Base-by-base conservation (phyloP, 164 flowering plant species). In the Cinnamomum chago region DNA sequence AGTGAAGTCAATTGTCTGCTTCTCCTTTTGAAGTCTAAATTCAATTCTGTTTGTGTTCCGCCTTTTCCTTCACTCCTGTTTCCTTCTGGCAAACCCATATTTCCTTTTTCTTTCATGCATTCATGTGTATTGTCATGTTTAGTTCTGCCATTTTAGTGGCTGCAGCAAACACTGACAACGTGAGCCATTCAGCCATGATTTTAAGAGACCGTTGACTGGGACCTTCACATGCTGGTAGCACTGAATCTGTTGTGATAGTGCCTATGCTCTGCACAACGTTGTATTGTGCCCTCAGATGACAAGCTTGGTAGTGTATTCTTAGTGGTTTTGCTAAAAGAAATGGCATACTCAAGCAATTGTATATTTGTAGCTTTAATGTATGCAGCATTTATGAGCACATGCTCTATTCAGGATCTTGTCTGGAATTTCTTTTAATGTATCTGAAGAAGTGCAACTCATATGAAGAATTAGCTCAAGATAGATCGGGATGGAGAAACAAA, bases 21-120 rank as follows among this genome's bases (percentile, higher is more conserved):
- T 24, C 25, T 24, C 23, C 22, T 62, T 62, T 62, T 12, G 9
- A 62, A 12, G 3, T 24, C 25, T 62, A 9, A 11, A n/a, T 64
- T 64, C 11, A 64, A 3, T 64, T 64, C 27, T 11, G 14, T 64
- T 22, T n/a, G 24, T 64, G 24, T 22, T 2, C 14, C 14, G 35
- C 35, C 35, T 4, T 30, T 30, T 30, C 35, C 35, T 30, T 30
- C 35, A 30, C 0, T 30, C 35, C 35, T 0, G 35, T 30, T 30
- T 30, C 33, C 33, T 30, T 5, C 5, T 30, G 25, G 3, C 30
- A 3, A 12, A 12, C 24, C 65, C 65, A 62, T 6, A 13, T 24
- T 13, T 24, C 23, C 66, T 64, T 64, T 64, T 64, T 64, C 66
- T n/a, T 64, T n/a, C 27, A 24, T 64, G 66, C 66, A 64, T 52